Evolutionary conservation across 179 eudicot genomes (phyloP).

Genomic region (Beta lomatogona): DNA sequence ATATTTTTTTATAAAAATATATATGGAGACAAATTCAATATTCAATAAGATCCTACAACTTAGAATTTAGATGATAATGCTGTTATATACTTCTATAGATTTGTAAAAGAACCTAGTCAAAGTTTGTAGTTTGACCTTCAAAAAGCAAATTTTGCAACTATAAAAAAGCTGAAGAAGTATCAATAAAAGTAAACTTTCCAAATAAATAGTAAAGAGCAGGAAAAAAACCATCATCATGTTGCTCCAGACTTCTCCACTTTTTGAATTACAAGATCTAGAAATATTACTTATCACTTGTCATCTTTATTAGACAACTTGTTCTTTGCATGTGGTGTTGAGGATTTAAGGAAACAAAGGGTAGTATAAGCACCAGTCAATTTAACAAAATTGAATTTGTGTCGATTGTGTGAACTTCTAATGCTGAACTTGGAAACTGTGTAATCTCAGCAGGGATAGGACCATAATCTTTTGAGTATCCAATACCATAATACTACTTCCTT

Average conservation of each 20-base stretch:
- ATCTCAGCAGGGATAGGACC: neutral
- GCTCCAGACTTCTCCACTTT: neutral
- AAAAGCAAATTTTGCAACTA: neutral
- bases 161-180: neutral
- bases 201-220: neutral
- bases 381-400: neutral
- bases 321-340: too few species aligned
- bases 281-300: neutral
- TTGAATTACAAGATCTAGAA: neutral
- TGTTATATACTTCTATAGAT: too few species aligned
- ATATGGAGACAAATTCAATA: too few species aligned
- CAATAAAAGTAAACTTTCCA: neutral
- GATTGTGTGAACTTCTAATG: neutral
- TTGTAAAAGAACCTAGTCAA: too few species aligned
- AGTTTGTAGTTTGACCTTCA: neutral
- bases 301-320: neutral
- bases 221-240: neutral
- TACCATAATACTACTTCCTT: neutral
- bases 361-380: neutral
- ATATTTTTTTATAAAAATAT: too few species aligned
- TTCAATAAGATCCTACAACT: too few species aligned
- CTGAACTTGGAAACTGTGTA: neutral
- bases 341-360: neutral
- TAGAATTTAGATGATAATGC: too few species aligned
- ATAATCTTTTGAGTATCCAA: neutral